phyloP scores from a whole-genome alignment of 805 yeast species.

The Yarrowia sp. region DNA sequence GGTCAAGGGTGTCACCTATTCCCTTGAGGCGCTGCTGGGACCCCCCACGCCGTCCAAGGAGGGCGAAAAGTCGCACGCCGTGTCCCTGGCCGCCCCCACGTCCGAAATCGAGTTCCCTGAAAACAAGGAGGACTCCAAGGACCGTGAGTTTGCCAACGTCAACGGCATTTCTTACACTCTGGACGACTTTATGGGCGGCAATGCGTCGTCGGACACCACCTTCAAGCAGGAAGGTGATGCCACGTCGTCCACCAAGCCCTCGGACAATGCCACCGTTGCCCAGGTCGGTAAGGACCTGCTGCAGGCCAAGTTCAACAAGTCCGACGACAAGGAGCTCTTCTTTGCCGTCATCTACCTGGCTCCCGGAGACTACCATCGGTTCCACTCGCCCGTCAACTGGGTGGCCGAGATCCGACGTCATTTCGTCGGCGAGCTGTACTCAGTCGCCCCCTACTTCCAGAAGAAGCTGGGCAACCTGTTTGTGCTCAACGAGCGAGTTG shows the following conservation, averaged over 20 bases:
- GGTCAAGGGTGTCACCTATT: conserved; percentile 94
- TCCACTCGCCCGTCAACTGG: conserved; percentile 97
- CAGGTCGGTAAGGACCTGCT: conserved; percentile 43
- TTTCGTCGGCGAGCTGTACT: conserved; percentile 92
- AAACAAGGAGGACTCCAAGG: conserved; percentile 57
- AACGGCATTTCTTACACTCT: conserved; percentile 76
- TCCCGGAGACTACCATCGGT: conserved; percentile 98
- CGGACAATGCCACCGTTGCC: conserved; percentile 44
- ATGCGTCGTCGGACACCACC: conserved; percentile 55
- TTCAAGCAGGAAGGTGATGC: conserved; percentile 76
- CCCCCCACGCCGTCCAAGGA: conserved; percentile 40
- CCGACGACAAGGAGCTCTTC: conserved; percentile 65
- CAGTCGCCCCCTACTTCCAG: conserved; percentile 97
- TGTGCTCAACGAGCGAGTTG: conserved; percentile 92
- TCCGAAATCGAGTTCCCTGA: conserved; percentile 42
- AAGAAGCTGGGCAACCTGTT: conserved; percentile 83
- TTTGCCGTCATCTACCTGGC: conserved; percentile 94
- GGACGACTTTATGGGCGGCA: conserved; percentile 71
- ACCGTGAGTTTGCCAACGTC: conserved; percentile 76
- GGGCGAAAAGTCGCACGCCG: conserved; percentile 10
- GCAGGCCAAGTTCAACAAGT: conserved; percentile 44
- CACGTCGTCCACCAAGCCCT: conserved; percentile 49
- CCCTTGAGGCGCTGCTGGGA: conserved; percentile 87
- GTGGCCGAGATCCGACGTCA: conserved; percentile 92
- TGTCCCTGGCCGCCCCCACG: conserved; percentile 41